A percentile compares a stretch with the other conserved stretches of the same genome.
phyloP scores from a whole-genome alignment of 495 filamentous ascomycete species.

The Hypoxylon cercidicola region DNA sequence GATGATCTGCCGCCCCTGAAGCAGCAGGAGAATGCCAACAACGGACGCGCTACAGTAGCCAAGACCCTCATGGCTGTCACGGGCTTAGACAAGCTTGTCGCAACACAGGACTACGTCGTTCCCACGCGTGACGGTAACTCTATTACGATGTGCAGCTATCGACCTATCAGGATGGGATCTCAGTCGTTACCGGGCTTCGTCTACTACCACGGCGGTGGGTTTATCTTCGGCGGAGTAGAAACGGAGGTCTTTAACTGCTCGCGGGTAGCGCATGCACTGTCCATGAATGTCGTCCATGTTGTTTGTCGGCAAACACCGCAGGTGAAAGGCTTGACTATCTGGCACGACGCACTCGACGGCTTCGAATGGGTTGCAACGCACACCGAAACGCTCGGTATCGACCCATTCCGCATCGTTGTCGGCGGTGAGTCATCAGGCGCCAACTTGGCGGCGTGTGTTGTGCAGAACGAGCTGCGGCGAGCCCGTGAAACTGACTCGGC shows the following conservation, averaged over 20 bases:
- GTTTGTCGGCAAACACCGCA: slow-evolving; percentile 62
- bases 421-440: slow-evolving; percentile 62
- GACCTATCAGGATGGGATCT: slow-evolving; percentile 40
- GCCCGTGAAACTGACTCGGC: slow-evolving; percentile 38
- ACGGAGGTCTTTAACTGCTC: slow-evolving; percentile 61
- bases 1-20: slow-evolving; percentile 23
- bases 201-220: slow-evolving; percentile 64
- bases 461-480: slow-evolving; percentile 47
- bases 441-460: slow-evolving; percentile 55
- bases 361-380: slow-evolving; percentile 58
- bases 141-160: slow-evolving; percentile 58
- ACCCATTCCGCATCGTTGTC: slow-evolving; percentile 52
- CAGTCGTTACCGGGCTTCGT: slow-evolving; percentile 56
- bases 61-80: slow-evolving; percentile 23
- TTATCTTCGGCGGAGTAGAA: slow-evolving; percentile 55
- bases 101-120: slow-evolving; percentile 51
- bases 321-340: slow-evolving; percentile 53
- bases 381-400: slow-evolving; percentile 47
- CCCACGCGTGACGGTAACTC: slow-evolving; percentile 53
- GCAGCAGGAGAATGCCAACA: slow-evolving; percentile 27
- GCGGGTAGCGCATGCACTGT: slow-evolving; percentile 46
- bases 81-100: slow-evolving; percentile 37
- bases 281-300: slow-evolving; percentile 55
- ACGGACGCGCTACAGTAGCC: slow-evolving; percentile 14
- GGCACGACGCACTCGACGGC: slow-evolving; percentile 59